These are phyloP conservation scores for Umbellularia californica DNA, from an alignment of 164 flowering plant species.

Conservation along the genomic window DNA sequence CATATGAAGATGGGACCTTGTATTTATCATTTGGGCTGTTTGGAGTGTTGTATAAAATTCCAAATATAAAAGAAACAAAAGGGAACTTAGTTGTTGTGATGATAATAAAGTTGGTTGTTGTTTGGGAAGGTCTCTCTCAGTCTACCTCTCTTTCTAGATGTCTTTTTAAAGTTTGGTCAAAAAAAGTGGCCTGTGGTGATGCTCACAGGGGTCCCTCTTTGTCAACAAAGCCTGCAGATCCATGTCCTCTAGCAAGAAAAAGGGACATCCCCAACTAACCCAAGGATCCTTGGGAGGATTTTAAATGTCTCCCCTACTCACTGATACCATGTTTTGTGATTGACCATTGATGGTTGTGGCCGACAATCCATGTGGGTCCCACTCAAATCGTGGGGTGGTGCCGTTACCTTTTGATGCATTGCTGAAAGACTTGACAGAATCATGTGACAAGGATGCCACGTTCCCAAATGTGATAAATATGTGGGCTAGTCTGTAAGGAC, in stretches of 20 bases:
- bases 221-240: constrained; percentile 4
- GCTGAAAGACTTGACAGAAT: neutral
- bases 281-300: constrained; percentile 1
- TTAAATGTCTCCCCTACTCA: neutral
- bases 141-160: neutral
- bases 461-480: neutral
- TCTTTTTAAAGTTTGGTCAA: neutral
- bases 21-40: neutral
- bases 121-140: constrained; percentile 5
- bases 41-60: neutral
- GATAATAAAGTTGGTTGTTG: constrained; percentile 5
- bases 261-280: constrained; percentile 12
- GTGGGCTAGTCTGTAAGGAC: no score
- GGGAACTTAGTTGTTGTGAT: neutral
- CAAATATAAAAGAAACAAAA: neutral
- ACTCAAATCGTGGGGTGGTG: neutral
- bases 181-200: neutral
- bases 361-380: constrained; percentile 10
- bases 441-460: neutral
- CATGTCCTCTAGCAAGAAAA: neutral
- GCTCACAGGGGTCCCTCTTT: constrained; percentile 1
- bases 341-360: neutral
- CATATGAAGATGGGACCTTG: neutral
- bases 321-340: constrained; percentile 5
- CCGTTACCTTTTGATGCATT: neutral